Evolutionary conservation across 768 basidiomycete genomes (phyloP), one percentile per base, ranked within the genome.

Genomic region (Xerocomellus amylosporus): DNA sequence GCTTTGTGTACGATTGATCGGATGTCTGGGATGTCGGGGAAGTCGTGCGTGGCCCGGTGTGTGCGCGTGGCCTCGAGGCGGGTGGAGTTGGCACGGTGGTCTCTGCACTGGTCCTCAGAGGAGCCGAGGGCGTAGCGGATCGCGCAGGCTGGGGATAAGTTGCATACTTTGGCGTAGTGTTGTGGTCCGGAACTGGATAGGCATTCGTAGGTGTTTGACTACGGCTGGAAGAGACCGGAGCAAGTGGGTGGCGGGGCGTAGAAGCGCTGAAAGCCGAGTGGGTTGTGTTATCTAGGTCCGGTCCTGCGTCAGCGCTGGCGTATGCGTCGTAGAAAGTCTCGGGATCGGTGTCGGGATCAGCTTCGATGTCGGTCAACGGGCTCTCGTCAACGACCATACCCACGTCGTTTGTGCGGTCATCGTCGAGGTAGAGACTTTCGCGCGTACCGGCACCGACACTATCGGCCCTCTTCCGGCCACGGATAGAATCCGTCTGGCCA

Each of bases 361-460:
- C 78, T 26, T 90, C 89, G 20, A 90, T 66, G 71, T 92, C 91
- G 9, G 88, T 90, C 45, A 82, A 74, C 9, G 90, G 90, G 53
- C 71, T 73, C 67, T 93, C 90, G 64, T 93, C 89, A 54, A 90
- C 64, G 34, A 93, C 88, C 62, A 79, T 79, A 13, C 73, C 80
- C 19, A 73, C 70, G 40, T 74, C 74, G 24, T 67, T 66, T 26
- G 74, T 74, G 28, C 71, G 72, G 26, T 82, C 80, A 42, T 89
- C 80, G 56, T 90, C 88, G 49, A 92, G 73, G 59, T 82, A 83
- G 49, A 90, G 70, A 61, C 89, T 90, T 42, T 78, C 85, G 54
- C 83, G 75, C 7, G 76, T 71, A 5, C 80, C 79, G 10, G 80
- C 64, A 30, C 82, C 81, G 30, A 83, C 75, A 54, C 88, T 91